These are phyloP conservation scores for Eimeria maxima DNA, from an alignment of 169 alveolate genomes.

Conservation along the genomic window DNA sequence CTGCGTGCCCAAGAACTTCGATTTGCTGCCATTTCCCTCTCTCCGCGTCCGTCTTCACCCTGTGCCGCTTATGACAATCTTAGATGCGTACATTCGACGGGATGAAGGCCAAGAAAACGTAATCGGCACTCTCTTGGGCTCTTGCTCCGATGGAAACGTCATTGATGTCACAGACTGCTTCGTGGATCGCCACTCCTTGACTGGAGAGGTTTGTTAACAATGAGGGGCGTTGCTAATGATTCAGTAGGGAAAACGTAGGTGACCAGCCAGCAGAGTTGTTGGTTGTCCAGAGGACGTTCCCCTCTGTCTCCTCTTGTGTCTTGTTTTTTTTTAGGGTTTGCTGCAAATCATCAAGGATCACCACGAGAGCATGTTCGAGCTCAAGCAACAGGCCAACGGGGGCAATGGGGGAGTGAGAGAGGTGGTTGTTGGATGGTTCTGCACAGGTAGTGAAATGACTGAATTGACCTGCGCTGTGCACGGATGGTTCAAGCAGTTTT, in stretches of 20 bases:
- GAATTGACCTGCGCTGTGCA: conserved; percentile 96
- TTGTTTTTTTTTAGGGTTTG: conserved; percentile 88
- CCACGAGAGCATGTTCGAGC: conserved; percentile 94
- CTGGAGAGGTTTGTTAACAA: conserved; percentile 90
- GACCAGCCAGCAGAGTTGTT: neutral
- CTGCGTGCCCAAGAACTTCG: conserved; percentile 89
- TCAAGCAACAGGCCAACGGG: conserved; percentile 93
- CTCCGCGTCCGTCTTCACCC: conserved; percentile 94
- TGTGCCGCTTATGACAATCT: conserved; percentile 93
- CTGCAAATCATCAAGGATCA: conserved; percentile 95
- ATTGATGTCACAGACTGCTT: conserved; percentile 96
- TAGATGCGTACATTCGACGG: conserved; percentile 94
- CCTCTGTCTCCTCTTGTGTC: neutral
- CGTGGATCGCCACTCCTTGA: conserved; percentile 94
- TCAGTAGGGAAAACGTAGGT: neutral
- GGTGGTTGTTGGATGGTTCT: conserved; percentile 94
- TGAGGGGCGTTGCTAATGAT: neutral
- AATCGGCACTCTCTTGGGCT: conserved; percentile 95
- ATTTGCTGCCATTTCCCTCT: conserved; percentile 89
- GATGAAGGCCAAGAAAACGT: conserved; percentile 94
- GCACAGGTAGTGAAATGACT: conserved; percentile 95
- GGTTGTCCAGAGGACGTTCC: neutral
- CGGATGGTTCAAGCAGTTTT: conserved; percentile 95
- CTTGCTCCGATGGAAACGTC: conserved; percentile 92
- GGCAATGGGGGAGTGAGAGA: conserved; percentile 95